These are phyloP conservation scores for Oryza longistaminata DNA, from an alignment of 176 grass and related monocot species.

Conservation along the genomic window DNA sequence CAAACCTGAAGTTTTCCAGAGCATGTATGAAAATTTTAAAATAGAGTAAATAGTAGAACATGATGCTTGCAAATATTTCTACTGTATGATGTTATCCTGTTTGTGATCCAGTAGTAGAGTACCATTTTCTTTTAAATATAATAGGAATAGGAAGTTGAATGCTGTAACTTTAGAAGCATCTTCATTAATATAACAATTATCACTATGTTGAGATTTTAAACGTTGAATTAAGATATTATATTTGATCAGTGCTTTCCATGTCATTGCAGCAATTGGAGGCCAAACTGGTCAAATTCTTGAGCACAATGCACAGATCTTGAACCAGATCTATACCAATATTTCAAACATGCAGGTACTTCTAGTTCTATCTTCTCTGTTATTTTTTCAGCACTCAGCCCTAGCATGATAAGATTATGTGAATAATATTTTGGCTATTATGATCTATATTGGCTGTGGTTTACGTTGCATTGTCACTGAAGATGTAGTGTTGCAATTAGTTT, in stretches of 20 bases:
- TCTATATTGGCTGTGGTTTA: background rate
- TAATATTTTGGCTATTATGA: background rate
- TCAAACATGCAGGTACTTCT: conserved; percentile 55
- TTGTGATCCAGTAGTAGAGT: conserved; percentile 1
- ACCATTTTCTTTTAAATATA: background rate
- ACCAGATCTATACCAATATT: conserved; percentile 63
- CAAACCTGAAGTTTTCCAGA: background rate
- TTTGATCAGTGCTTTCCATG: conserved; percentile 11
- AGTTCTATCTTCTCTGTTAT: background rate
- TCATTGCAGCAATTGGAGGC: conserved; percentile 65
- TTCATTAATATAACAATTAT: conserved; percentile 1
- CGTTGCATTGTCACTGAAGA: background rate
- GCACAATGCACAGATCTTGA: conserved; percentile 55
- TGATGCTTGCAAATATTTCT: background rate
- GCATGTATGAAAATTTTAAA: background rate
- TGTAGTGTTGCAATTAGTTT: conserved; percentile 5
- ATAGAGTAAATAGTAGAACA: background rate
- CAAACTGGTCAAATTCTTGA: conserved; percentile 64
- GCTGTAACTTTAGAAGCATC: background rate
- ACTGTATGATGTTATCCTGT: background rate
- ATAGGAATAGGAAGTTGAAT: background rate
- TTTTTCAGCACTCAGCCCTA: background rate
- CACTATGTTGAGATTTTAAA: background rate
- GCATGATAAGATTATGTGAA: conserved; percentile 5
- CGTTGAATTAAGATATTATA: background rate